phyloP scores from a whole-genome alignment of 108 stramenopile genomes.

The Aurantiochytrium sp. region DNA sequence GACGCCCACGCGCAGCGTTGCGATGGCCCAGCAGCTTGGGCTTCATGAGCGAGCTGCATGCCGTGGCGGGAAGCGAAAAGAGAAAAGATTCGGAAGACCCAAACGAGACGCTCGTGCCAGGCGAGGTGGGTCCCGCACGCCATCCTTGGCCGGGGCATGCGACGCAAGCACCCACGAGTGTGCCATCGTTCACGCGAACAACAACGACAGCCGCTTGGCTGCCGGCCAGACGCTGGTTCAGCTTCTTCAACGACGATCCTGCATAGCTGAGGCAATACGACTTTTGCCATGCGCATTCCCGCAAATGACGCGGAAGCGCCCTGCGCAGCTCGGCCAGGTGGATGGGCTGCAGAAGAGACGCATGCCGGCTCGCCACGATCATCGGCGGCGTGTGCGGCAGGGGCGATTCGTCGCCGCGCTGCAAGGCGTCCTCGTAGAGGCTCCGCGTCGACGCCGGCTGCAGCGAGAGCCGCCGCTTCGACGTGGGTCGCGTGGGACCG shows the following conservation, averaged over 20 bases:
- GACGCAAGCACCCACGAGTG: not conserved
- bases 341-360: not conserved
- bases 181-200: not conserved
- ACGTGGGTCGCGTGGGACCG: not conserved
- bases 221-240: not conserved
- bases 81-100: not conserved
- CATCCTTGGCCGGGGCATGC: not conserved
- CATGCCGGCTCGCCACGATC: not conserved
- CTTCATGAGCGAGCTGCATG: not conserved
- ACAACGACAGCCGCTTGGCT: not conserved
- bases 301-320: not conserved
- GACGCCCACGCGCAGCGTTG: not conserved
- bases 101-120: not conserved
- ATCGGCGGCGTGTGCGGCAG: slow-evolving; percentile 3
- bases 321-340: not conserved
- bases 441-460: not conserved
- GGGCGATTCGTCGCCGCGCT: not conserved
- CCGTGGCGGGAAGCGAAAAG: not conserved
- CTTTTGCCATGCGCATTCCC: not conserved
- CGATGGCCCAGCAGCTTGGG: not conserved
- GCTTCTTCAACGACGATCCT: not conserved
- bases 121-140: not conserved
- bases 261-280: not conserved
- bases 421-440: not conserved
- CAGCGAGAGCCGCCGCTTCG: not conserved